A percentile compares a stretch with the other conserved stretches of the same genome.
These are phyloP conservation scores for Juglanconis sp. DNA, from an alignment of 2,329 filamentous ascomycete genomes.

Conservation along the genomic window DNA sequence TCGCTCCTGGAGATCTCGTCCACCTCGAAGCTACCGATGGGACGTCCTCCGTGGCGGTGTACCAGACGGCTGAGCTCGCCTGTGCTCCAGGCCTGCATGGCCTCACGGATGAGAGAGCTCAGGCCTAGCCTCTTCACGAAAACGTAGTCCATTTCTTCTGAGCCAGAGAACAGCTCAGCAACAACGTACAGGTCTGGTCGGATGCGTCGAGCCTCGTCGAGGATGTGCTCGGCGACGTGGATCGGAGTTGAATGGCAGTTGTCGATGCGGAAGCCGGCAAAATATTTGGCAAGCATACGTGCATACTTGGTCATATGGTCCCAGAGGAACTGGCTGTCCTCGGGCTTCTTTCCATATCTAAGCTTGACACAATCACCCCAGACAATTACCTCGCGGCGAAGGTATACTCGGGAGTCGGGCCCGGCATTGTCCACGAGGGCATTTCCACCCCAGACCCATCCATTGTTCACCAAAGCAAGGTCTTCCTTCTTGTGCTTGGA, in stretches of 20 bases:
- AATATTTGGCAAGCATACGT: conserved; percentile 87
- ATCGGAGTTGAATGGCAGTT: conserved; percentile 97
- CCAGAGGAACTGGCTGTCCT: conserved; percentile 93
- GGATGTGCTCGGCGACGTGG: conserved; percentile 88
- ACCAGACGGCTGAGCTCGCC: conserved; percentile 88
- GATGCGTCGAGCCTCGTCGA: conserved; percentile 87
- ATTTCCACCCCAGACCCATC: conserved; percentile 98
- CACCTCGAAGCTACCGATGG: conserved; percentile 96
- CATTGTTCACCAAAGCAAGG: conserved; percentile 87
- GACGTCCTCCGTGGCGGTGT: conserved; percentile 87
- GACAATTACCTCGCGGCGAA: conserved; percentile 93
- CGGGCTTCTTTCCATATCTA: conserved; percentile 73
- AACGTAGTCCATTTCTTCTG: conserved; percentile 91
- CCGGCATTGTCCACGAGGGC: conserved; percentile 93
- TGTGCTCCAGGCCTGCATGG: conserved; percentile 98
- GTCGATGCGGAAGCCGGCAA: conserved; percentile 92
- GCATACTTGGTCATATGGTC: conserved; percentile 94
- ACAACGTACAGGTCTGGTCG: conserved; percentile 87
- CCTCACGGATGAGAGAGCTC: conserved; percentile 88
- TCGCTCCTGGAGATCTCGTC: conserved; percentile 73
- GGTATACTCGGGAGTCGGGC: conserved; percentile 82
- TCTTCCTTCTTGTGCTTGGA: conserved; percentile 72
- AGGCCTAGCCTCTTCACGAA: conserved; percentile 92
- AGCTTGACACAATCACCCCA: conserved; percentile 99
- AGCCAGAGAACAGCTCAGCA: conserved; percentile 92